phyloP scores from a whole-genome alignment of 139 green algal species.

The Bryopsis sp. region DNA sequence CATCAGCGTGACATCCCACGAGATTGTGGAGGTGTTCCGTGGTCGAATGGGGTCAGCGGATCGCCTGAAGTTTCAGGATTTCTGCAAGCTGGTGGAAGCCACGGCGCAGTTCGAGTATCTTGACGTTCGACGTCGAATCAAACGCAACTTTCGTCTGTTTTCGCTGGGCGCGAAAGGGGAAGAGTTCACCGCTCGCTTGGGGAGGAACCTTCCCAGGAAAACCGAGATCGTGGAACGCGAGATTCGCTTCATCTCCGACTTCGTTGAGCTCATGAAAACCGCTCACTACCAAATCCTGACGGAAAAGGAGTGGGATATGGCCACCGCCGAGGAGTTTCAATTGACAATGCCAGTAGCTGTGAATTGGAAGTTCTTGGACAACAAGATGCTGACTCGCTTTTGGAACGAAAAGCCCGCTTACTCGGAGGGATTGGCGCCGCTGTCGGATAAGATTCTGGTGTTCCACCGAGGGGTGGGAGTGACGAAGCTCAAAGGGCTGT shows the following conservation, averaged over 20 bases:
- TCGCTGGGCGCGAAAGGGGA: slow-evolving; percentile 33
- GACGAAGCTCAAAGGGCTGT: slow-evolving; percentile 35
- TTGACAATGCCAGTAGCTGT: slow-evolving; percentile 59
- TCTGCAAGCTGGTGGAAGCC: slow-evolving; percentile 28
- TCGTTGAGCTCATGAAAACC: slow-evolving; percentile 46
- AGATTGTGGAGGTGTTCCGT: slow-evolving; percentile 27
- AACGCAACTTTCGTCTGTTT: slow-evolving; percentile 40
- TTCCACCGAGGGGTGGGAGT: slow-evolving; percentile 50
- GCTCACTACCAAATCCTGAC: slow-evolving; percentile 53
- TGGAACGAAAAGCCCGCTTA: slow-evolving; percentile 31
- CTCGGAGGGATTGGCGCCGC: slow-evolving; percentile 17
- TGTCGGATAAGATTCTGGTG: slow-evolving; percentile 51
- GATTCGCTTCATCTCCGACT: slow-evolving; percentile 46
- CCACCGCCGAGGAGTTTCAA: slow-evolving; percentile 53
- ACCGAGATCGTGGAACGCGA: slow-evolving; percentile 38
- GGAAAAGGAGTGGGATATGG: slow-evolving; percentile 47
- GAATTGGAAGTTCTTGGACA: slow-evolving; percentile 53
- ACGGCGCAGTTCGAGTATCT: slow-evolving; percentile 35
- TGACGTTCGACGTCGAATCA: slow-evolving; percentile 29
- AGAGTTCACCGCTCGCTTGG: slow-evolving; percentile 23
- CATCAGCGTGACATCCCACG: slow-evolving; percentile 23
- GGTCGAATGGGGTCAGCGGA: slow-evolving; percentile 22
- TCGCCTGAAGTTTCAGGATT: slow-evolving; percentile 17
- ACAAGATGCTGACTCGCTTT: slow-evolving; percentile 32
- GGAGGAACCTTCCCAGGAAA: slow-evolving; percentile 20